These are phyloP conservation scores for Trypanosomatidae sp. DNA, from an alignment of 208 protist species.

Conservation along the genomic window DNA sequence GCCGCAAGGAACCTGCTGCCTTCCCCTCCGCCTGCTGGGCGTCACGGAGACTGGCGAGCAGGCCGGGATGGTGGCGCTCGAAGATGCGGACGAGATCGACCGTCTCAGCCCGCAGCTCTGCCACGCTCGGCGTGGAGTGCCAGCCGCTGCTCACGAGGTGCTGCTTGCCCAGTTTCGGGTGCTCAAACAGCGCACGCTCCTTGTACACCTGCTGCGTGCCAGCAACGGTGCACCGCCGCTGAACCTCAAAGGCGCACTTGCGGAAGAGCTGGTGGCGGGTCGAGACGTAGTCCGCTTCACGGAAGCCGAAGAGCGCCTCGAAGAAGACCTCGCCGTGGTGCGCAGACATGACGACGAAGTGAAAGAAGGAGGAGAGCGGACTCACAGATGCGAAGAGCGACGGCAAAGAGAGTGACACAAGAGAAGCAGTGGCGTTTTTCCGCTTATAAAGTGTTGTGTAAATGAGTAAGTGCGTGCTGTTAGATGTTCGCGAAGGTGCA, in stretches of 20 bases:
- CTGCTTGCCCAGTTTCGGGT: background rate
- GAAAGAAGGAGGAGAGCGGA: background rate
- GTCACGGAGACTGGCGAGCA: too few species aligned
- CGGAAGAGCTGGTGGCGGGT: slow-evolving; percentile 20
- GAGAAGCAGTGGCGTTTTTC: background rate
- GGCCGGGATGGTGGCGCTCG: slow-evolving; percentile 18
- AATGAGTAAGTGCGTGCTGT: too few species aligned
- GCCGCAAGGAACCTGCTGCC: background rate
- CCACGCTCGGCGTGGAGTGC: slow-evolving; percentile 43
- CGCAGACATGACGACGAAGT: background rate
- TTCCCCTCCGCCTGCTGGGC: too few species aligned
- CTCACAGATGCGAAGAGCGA: too few species aligned
- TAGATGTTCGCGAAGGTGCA: too few species aligned
- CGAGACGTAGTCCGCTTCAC: slow-evolving; percentile 21
- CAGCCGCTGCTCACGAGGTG: slow-evolving; percentile 30
- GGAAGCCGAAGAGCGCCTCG: slow-evolving; percentile 36
- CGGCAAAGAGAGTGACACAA: background rate
- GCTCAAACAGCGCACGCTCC: slow-evolving; percentile 27
- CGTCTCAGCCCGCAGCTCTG: slow-evolving; percentile 37
- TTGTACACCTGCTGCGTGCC: slow-evolving; percentile 3
- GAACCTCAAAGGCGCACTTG: slow-evolving; percentile 14
- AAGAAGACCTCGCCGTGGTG: slow-evolving; percentile 23
- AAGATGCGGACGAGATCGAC: slow-evolving; percentile 16
- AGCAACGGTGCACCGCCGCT: background rate
- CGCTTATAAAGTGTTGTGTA: too few species aligned